phyloP scores from a whole-genome alignment of 768 basidiomycete species.

The Daedaleopsis sinensis region DNA sequence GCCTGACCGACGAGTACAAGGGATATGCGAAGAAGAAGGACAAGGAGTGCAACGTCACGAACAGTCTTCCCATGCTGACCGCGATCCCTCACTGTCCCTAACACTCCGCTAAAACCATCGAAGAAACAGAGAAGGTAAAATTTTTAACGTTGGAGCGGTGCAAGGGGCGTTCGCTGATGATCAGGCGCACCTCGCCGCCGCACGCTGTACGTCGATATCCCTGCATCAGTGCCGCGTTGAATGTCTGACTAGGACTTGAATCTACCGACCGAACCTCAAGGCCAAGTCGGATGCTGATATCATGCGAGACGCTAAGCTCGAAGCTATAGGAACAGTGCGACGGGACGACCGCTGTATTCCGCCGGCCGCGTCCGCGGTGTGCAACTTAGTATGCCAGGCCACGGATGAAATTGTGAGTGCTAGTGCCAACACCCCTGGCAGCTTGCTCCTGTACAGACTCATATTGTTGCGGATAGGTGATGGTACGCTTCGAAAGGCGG shows the following conservation, averaged over 20 bases:
- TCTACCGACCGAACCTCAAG: conserved; percentile 82
- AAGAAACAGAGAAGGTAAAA: conserved; percentile 97
- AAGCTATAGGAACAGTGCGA: conserved; percentile 81
- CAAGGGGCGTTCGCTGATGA: conserved; percentile 58
- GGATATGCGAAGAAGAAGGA: conserved; percentile 45
- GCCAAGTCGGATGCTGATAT: conserved; percentile 89
- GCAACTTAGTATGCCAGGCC: conserved; percentile 85
- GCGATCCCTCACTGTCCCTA: conserved; percentile 75
- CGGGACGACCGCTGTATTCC: conserved; percentile 50
- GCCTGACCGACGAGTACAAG: conserved; percentile 70
- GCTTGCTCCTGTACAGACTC: not conserved
- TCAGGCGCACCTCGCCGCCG: conserved; percentile 83
- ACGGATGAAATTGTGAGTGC: conserved; percentile 84
- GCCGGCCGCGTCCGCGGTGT: conserved; percentile 49
- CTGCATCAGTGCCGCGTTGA: not conserved
- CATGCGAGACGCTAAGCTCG: conserved; percentile 82
- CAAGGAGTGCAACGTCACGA: conserved; percentile 91
- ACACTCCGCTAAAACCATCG: conserved; percentile 93
- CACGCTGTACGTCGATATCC: conserved; percentile 63
- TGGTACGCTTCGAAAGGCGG: conserved; percentile 97
- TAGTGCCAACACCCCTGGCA: not conserved
- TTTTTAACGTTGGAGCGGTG: conserved; percentile 77
- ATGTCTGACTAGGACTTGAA: conserved; percentile 39
- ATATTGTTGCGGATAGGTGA: conserved; percentile 53
- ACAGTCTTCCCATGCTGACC: conserved; percentile 93